phyloP scores from a whole-genome alignment of 176 grass and related monocot species.

The Dendrocalamus sinicus region DNA sequence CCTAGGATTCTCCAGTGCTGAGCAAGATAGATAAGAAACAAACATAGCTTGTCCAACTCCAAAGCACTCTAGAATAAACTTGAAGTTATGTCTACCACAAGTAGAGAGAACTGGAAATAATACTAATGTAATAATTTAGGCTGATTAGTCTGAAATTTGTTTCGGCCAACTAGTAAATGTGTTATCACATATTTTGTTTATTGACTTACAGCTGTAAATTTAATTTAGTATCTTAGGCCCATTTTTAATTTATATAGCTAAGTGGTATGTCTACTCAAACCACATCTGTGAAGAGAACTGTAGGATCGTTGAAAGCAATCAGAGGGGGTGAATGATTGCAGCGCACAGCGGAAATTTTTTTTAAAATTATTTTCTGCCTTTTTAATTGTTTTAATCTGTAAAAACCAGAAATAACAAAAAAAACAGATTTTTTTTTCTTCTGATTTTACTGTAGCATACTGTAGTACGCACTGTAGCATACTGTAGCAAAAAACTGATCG shows the following conservation, averaged over 20 bases:
- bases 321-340: too few relatives aligned
- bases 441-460: too few relatives aligned
- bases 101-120: conserved; percentile 3
- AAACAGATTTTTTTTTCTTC: too few relatives aligned
- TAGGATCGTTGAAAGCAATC: too few relatives aligned
- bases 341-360: too few relatives aligned
- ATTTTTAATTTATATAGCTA: conserved; percentile 25
- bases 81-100: conserved; percentile 1
- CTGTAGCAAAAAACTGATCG: too few relatives aligned
- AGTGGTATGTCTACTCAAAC: not conserved
- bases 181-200: conserved; percentile 9
- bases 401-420: too few relatives aligned
- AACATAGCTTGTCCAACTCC: conserved; percentile 9
- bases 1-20: conserved; percentile 16
- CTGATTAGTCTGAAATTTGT: not conserved
- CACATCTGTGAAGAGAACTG: not conserved
- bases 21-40: conserved; percentile 5
- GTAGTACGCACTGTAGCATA: too few relatives aligned
- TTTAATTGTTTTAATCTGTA: too few relatives aligned
- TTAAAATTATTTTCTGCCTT: too few relatives aligned
- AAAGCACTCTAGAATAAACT: conserved; percentile 6
- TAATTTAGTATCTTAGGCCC: not conserved
- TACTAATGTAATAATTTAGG: not conserved
- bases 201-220: not conserved
- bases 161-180: not conserved